Evolutionary conservation across 306 rosid genomes (phyloP), one percentile per base, ranked within the genome.

Genomic region (Betula pendula): DNA sequence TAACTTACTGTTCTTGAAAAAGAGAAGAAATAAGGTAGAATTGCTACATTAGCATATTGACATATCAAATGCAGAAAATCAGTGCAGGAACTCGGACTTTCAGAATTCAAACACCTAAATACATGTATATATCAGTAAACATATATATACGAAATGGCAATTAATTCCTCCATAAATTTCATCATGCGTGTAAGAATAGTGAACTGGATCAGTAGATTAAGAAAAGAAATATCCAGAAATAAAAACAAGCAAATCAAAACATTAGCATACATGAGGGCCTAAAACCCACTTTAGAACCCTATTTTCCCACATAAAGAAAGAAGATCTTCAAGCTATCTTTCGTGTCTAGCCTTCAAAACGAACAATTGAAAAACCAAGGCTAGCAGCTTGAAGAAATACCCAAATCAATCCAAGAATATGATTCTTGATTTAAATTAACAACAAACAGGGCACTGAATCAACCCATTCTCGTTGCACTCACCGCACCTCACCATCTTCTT

Each of bases 381-480:
- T 40, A 12, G 49, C 38, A 69, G 47, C 35, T 6, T 52, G 22
- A 66, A 33, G 68, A 20, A 49, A 78, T 20, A 65, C 68, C 43
- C 47, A 22, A 71, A 71, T 74, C 45, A 55, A 31, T 25, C 72
- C 35, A 14, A 15, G 27, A 5, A 45, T 14, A 43, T 19, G 22
- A 52, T 52, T 20, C 13, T 50, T 48, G 14, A 4, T 8, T 3
- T 44, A 65, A 73, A 35, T 92, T 58, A 94, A 75, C 92, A 75
- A 72, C 98, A 95, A 47, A 89, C 16, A 3, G 96, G 94, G 73
- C 98, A 95, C 0, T 87, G 92, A 75, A 92, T 78, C 76, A 92
- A 80, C 19, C 99, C 99, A 78, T 95, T 95, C 74, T 95, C 99
- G 74, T 91, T 95, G 74, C 99, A 95, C 59, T 78, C 77, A 29